Base-by-base conservation (phyloP, 164 flowering plant species). In the Tinospora cordifolia region DNA sequence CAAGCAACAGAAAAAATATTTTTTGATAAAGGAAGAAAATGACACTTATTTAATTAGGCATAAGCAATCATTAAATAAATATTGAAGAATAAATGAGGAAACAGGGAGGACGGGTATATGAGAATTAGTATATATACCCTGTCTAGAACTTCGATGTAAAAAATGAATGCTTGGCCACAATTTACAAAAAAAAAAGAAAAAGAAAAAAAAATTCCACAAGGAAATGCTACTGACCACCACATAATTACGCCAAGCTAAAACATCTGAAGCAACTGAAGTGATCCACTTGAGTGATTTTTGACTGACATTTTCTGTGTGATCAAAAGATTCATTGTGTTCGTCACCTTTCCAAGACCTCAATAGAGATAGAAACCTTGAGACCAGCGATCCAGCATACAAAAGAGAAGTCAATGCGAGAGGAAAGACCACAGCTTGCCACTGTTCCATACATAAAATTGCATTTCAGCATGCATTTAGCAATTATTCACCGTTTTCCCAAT, bases 351-450 rank as follows among this genome's bases (percentile, higher is more conserved):
- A 83, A 59, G 81, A 75, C 66, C 77, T 75, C 74, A 84, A 51
- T 73, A 84, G 39, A 24, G 66, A 73, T 41, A 84, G 8, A 67
- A 39, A 69, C 80, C 81, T 90, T 11, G 79, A 77, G 70, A 83
- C 75, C 47, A 92, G 66, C 39, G 93, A 84, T 65, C 99, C 98
- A 77, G 81, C 73, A 62, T 95, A 95, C 84, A 89, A 78, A 49
- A 95, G 81, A 68, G 91, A 85, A 64, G 98, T 92, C 83, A 95
- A 79, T 22, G 72, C 74, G 78, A 91, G 84, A 34, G 99, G 97
- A 79, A 80, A 82, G 67, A 83, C 75, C 82, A 86, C 81, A 40
- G 97, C 94, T 76, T 83, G 87, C 97, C 94, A 87, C 99, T 95
- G 98, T 88, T 86, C 83, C 87, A 88, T 46, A 84, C 77, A 87